Conservation (phyloP, 345 rosid genomes). For the Punica granatum region DNA sequence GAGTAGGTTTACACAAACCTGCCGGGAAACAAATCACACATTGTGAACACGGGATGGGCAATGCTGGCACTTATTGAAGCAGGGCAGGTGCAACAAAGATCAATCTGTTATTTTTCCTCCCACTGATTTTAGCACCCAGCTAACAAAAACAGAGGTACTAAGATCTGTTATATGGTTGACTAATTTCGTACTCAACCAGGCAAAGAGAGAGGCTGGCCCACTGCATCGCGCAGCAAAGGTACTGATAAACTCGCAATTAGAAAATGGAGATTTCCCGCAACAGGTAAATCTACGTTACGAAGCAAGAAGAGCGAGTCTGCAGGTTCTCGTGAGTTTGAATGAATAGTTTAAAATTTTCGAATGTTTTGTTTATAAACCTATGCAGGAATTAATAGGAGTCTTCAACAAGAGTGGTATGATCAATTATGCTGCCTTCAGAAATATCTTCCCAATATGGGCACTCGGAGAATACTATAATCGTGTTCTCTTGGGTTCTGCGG, state of each 20-base stretch:
- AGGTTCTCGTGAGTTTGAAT: no score
- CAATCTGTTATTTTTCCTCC: neutral
- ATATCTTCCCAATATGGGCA: constrained; percentile 27
- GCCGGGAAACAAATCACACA: constrained; percentile 35
- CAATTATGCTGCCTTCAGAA: constrained; percentile 18
- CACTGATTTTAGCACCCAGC: no score
- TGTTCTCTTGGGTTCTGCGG: neutral
- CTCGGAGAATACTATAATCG: constrained; percentile 17
- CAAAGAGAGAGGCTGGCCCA: constrained; percentile 42
- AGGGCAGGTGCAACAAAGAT: constrained; percentile 39
- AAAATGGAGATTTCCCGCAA: constrained; percentile 67
- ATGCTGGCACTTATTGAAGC: constrained; percentile 55
- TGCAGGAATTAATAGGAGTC: constrained; percentile 27
- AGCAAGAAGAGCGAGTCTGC: neutral
- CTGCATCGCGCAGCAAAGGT: constrained; percentile 46
- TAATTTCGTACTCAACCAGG: constrained; percentile 13
- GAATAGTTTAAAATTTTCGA: no score
- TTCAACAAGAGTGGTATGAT: constrained; percentile 27
- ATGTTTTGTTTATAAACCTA: neutral
- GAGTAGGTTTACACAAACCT: constrained; percentile 41
- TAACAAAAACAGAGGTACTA: no score
- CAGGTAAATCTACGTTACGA: constrained; percentile 25
- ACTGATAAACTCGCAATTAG: constrained; percentile 43
- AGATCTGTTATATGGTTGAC: no score
- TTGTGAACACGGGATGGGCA: constrained; percentile 75